A percentile compares a stretch with the other conserved stretches of the same genome.
Evolutionary conservation across 164 flowering plant species (phyloP).

Genomic region (Dillenia turbinata): DNA sequence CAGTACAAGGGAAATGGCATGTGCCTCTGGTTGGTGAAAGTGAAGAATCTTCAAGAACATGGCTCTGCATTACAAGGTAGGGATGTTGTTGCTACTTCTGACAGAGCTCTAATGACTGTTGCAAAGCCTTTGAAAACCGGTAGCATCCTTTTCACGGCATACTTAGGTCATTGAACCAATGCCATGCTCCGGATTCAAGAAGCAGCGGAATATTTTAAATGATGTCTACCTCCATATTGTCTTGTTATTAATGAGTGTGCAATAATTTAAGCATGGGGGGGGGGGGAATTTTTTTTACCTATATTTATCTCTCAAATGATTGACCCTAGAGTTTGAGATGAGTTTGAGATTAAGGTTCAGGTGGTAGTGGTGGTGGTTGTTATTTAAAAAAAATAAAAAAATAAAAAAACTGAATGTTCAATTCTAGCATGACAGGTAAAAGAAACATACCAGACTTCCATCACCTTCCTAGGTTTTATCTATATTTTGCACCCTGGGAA

Average conservation of each 20-base stretch:
- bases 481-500: too few species aligned
- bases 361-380: too few species aligned
- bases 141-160: background rate
- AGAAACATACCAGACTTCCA: slow-evolving; percentile 33
- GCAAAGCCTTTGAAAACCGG: slow-evolving; percentile 4
- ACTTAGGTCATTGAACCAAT: background rate
- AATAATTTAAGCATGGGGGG: background rate
- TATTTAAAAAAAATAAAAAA: too few species aligned
- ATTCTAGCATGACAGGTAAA: slow-evolving; percentile 22
- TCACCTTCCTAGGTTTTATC: slow-evolving; percentile 6
- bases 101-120: slow-evolving; percentile 2
- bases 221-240: background rate
- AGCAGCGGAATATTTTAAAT: background rate
- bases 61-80: slow-evolving; percentile 65
- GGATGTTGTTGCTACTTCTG: slow-evolving; percentile 9
- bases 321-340: too few species aligned
- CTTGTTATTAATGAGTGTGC: too few species aligned
- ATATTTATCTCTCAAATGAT: too few species aligned
- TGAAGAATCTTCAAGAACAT: slow-evolving; percentile 33
- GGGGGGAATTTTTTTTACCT: too few species aligned
- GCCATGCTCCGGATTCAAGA: background rate
- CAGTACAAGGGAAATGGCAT: slow-evolving; percentile 80
- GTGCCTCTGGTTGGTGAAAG: slow-evolving; percentile 46
- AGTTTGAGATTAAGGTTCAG: too few species aligned
- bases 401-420: background rate